Evolutionary conservation across 495 filamentous ascomycete genomes (phyloP), one percentile per base, ranked within the genome.

Genomic region (Aspergillus ellipticus): DNA sequence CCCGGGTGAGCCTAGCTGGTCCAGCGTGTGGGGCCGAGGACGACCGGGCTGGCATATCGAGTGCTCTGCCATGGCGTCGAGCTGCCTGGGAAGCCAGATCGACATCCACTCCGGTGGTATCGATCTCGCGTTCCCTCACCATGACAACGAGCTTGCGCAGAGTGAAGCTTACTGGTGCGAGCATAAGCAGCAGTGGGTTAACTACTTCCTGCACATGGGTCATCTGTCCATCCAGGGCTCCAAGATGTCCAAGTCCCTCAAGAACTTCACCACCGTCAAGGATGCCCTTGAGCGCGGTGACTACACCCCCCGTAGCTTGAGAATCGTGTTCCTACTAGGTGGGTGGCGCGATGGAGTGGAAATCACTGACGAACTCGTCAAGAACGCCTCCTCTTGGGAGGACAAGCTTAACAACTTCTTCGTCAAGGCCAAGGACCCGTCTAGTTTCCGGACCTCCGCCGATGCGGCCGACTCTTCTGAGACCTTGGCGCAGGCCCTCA

Each of bases 1-100:
- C 72, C 82, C 88, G 4, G 93, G 94, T 35, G 94, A 98, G 75
- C 94, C 94, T 1, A 87, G 81, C 56, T 98, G 94, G 94, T 73
- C 83, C 10, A 90, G 85, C 61, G 81, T 81, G 5, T 98, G 94
- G 93, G 91, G 92, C 8, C 76, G 82, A 45, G 92, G 93, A 22
- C 79, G 94, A 17, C 94, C 94, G 0, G 94, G 94, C 15, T 97
- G 91, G 94, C 94, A 97, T 69, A 97, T 98, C 58, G 93, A 98
- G 75, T 98, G 94, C 82, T 94, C 89, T 0, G 92, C 90, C 2
- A 98, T 98, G 94, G 92, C 92, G 0, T 92, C 87, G 2, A 88
- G 90, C 53, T 83, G 88, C 29, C 77, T 98, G 5, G 94, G 93
- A 7, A 75, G 82, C 41, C 75, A 83, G 52, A 88, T 98, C 70